Evolutionary conservation across 768 basidiomycete genomes (phyloP), one percentile per base, ranked within the genome.

Genomic region (Auriculariales sp.): DNA sequence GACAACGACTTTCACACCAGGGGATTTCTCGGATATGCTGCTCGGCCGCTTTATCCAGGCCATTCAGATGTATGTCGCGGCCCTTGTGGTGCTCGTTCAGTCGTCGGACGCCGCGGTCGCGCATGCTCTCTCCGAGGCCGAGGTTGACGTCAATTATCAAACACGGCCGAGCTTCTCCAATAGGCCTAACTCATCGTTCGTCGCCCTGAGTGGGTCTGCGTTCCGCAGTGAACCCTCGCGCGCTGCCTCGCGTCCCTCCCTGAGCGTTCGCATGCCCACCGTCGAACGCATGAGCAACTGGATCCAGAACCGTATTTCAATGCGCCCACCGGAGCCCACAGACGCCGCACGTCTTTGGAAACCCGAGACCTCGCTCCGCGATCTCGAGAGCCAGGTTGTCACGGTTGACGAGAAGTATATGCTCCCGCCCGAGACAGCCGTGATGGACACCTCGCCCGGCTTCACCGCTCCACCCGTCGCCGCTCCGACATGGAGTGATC

Each of bases 31-130:
- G 2, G 85, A 87, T 63, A 75, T 74, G 4, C 68, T 70, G 9
- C 64, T 82, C 1, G 85, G 84, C n/a, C 77, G 80, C 42, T 75
- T 86, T 55, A 60, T 77, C 47, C 66, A 58, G 49, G 79, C 77
- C 12, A 62, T 78, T 29, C 79, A 82, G 57, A 55, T 79, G 22
- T 88, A 79, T 57, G 68, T 78, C 35, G 62, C 81, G 36, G 67
- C 81, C 50, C 61, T 83, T n/a, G 75, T 72, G 58, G 62, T 71
- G 52, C 72, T 82, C 52, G 65, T 81, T 7, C n/a, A n/a, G n/a
- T n/a, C n/a, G n/a, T n/a, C n/a, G n/a, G n/a, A n/a, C n/a, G n/a
- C n/a, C n/a, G n/a, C n/a, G n/a, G n/a, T n/a, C n/a, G n/a, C n/a
- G n/a, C n/a, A n/a, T n/a, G n/a, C n/a, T n/a, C n/a, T n/a, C n/a